phyloP scores from a whole-genome alignment of 257 asterid genomes.

The Dorcoceras hygrometricum region DNA sequence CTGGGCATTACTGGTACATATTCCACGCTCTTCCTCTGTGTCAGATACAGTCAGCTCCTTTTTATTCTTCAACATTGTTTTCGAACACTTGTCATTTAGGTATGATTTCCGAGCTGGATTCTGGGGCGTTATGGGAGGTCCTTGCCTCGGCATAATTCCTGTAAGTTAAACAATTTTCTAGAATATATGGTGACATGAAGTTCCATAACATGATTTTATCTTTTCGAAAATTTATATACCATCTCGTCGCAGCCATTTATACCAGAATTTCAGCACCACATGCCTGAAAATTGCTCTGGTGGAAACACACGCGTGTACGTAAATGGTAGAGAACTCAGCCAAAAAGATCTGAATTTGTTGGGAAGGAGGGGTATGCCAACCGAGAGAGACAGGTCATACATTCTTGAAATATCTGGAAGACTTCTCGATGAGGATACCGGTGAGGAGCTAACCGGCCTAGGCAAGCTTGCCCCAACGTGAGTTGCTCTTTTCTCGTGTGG shows the following conservation, averaged over 20 bases:
- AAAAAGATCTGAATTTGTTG: constrained; percentile 66
- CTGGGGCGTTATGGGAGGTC: constrained; percentile 93
- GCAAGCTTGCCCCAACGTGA: constrained; percentile 98
- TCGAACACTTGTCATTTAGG: constrained; percentile 50
- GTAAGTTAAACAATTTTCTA: constrained; percentile 41
- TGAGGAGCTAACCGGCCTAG: constrained; percentile 81
- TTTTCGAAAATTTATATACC: constrained; percentile 11
- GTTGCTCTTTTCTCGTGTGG: constrained; percentile 23
- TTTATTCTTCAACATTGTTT: background rate
- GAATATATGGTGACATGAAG: background rate
- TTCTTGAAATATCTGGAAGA: constrained; percentile 85
- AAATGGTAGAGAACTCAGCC: constrained; percentile 79
- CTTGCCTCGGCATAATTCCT: constrained; percentile 91
- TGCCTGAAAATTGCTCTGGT: constrained; percentile 69
- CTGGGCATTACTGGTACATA: constrained; percentile 90
- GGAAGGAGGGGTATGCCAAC: constrained; percentile 69
- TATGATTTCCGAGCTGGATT: constrained; percentile 94
- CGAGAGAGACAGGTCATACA: constrained; percentile 59
- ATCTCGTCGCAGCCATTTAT: constrained; percentile 77
- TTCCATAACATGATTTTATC: background rate
- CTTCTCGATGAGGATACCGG: constrained; percentile 76
- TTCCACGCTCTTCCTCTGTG: background rate
- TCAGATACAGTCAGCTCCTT: background rate
- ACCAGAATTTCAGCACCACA: constrained; percentile 72
- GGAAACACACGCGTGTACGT: constrained; percentile 73